Conservation (phyloP, 371 early-diverging fungal species). For the Mortierella sp. region DNA sequence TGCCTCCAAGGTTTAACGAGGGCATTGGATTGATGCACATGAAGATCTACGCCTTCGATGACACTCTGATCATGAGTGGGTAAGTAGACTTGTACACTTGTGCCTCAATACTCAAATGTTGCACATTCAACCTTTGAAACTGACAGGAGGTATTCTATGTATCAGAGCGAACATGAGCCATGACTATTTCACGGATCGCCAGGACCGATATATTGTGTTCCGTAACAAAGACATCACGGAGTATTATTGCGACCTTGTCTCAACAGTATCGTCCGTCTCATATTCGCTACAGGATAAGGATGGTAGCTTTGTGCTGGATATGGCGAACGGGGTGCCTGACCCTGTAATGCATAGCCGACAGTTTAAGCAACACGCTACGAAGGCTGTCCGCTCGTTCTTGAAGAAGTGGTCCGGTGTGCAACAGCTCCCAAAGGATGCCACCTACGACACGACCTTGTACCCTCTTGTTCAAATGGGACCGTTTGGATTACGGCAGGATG, state of each 20-base stretch:
- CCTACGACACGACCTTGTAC: constrained; percentile 77
- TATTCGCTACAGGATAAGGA: constrained; percentile 59
- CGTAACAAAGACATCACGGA: constrained; percentile 63
- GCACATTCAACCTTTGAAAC: too few relatives aligned
- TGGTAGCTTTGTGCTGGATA: constrained; percentile 28
- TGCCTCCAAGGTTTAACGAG: constrained; percentile 93
- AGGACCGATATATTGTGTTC: constrained; percentile 92
- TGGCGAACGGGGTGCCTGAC: constrained; percentile 60
- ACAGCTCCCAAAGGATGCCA: constrained; percentile 21
- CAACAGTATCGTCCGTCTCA: constrained; percentile 72
- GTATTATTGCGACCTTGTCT: constrained; percentile 79
- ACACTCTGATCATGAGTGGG: constrained; percentile 89
- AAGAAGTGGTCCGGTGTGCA: constrained; percentile 48
- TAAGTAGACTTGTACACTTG: constrained; percentile 49
- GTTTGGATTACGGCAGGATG: constrained; percentile 84
- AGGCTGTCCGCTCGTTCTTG: constrained; percentile 64
- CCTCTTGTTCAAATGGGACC: constrained; percentile 92
- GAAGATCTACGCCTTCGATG: constrained; percentile 92
- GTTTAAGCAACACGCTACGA: constrained; percentile 67
- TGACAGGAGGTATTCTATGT: not conserved
- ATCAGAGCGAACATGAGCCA: constrained; percentile 92
- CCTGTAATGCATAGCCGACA: constrained; percentile 69
- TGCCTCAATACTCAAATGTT: too few relatives aligned
- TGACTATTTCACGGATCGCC: constrained; percentile 95
- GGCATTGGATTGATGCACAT: constrained; percentile 94